Base-by-base conservation (phyloP, 1,139 yeast species). In the Pneumocystis jirovecii region DNA sequence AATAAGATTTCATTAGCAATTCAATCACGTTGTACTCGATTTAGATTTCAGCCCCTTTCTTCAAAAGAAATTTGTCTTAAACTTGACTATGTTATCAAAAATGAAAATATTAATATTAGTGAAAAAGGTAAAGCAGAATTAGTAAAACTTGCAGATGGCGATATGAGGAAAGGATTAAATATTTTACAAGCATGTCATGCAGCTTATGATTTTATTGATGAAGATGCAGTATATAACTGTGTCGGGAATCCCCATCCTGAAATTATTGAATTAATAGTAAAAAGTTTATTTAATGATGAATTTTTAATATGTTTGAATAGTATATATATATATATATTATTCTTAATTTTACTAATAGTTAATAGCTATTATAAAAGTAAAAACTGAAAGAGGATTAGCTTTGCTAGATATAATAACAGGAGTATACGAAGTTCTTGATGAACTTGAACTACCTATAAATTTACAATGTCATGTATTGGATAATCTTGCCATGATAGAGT, bases 1-100 rank as follows among this genome's bases (percentile, higher is more conserved):
- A 97, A 95, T 77, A 95, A 95, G 73, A 79, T 95, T 70, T 91
- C 93, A 68, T 97, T 98, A 0, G 98, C 98, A 0, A 81, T 95
- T 71, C 77, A 91, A 65, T 89, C 97, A 44, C 84, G 99, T 76
- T 93, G 98, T 75, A 95, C 98, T 2, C 79, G 97, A 70, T 95
- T 95, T 78, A 79, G 98, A 71, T 95, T 95, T 77, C 84, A 89
- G 61, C 98, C 98, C 1, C 79, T 95, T 66, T 77, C 85, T 1
- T 79, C 80, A 63, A 81, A 77, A 0, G 90, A 96, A 1, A 85
- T 93, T 42, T 79, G 81, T 68, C 82, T 81, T 50, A 82, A 96
- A 67, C 77, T 93, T 37, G 78, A 82, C 64, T 79, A 81, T 68
- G 96, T 95, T 7, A 80, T 89, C 65, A 81, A 82, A 50, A 78